These are phyloP conservation scores for Parathielavia appendiculata DNA, from an alignment of 495 filamentous ascomycete genomes.

Conservation along the genomic window DNA sequence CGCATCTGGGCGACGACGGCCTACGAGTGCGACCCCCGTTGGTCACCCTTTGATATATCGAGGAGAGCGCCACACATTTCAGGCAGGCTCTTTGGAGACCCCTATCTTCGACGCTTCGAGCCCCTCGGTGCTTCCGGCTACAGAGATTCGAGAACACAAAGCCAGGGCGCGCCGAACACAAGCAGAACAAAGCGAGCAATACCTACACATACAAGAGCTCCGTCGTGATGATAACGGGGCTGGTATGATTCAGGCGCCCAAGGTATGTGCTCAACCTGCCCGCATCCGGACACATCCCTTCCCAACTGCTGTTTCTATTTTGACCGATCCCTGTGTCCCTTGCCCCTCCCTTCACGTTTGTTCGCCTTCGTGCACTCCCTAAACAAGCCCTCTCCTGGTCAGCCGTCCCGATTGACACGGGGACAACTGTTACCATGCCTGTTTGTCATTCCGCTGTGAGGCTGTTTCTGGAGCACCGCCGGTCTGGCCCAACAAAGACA, in stretches of 20 bases:
- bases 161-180: neutral
- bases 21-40: neutral
- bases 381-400: neutral
- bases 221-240: conserved; percentile 20
- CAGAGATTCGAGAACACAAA: neutral
- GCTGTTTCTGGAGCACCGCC: conserved; percentile 23
- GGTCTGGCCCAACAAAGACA: conserved; percentile 19
- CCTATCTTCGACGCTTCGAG: conserved; percentile 6
- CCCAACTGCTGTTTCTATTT: conserved; percentile 2
- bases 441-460: conserved; percentile 31
- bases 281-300: conserved; percentile 12
- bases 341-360: neutral
- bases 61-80: neutral
- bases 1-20: neutral
- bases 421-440: conserved; percentile 29
- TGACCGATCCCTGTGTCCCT: neutral
- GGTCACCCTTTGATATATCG: conserved; percentile 1
- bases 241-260: conserved; percentile 31
- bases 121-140: neutral
- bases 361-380: neutral
- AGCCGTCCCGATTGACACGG: conserved; percentile 4
- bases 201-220: neutral
- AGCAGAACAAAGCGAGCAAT: neutral
- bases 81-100: neutral
- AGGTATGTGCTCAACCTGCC: conserved; percentile 27